phyloP scores from a whole-genome alignment of 371 early-diverging fungal genomes.

The Circinella minor region DNA sequence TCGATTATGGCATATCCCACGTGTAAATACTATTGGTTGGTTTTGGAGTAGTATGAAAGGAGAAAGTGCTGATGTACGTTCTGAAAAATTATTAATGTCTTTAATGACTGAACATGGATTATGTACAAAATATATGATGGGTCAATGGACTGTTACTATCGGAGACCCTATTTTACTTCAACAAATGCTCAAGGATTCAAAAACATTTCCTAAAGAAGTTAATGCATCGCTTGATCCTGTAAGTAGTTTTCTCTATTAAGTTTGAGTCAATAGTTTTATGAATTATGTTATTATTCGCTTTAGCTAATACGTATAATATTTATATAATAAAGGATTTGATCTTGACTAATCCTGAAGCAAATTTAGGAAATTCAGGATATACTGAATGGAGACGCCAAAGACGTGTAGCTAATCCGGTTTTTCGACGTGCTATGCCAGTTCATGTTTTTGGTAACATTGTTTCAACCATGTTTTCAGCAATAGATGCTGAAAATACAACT shows the following conservation, averaged over 20 bases:
- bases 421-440: constrained; percentile 37
- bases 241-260: not conserved
- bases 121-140: constrained; percentile 32
- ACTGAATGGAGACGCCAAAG: constrained; percentile 30
- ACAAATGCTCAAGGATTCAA: constrained; percentile 23
- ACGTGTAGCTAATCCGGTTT: constrained; percentile 39
- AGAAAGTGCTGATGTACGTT: constrained; percentile 27
- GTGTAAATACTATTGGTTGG: constrained; percentile 27
- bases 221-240: constrained; percentile 26
- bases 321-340: constrained; percentile 13
- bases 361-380: constrained; percentile 19
- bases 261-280: constrained; percentile 9
- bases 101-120: constrained; percentile 31
- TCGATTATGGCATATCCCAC: constrained; percentile 29
- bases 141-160: constrained; percentile 29
- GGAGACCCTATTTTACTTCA: constrained; percentile 33
- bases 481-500: constrained; percentile 15
- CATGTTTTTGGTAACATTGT: constrained; percentile 31
- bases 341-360: constrained; percentile 15
- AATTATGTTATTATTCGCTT: constrained; percentile 8
- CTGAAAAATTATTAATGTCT: constrained; percentile 22
- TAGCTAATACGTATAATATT: not conserved
- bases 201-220: constrained; percentile 28
- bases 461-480: constrained; percentile 21
- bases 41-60: constrained; percentile 26